Evolutionary conservation across 768 basidiomycete species (phyloP).

Genomic region (Tricholoma flavovirens): DNA sequence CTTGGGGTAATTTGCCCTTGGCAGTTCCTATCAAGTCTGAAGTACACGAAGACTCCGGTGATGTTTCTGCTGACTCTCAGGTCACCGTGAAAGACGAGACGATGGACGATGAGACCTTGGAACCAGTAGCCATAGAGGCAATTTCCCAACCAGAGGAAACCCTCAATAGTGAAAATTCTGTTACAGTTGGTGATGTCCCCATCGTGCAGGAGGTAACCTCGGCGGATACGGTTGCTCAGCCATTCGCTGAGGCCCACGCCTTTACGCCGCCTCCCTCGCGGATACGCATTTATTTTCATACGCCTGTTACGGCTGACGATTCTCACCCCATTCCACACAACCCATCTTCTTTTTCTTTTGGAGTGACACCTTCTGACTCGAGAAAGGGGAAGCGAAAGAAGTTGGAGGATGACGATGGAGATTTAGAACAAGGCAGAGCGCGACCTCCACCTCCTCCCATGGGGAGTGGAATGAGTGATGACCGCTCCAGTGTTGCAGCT

Average conservation of each 20-base stretch:
- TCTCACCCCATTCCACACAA: slow-evolving; percentile 66
- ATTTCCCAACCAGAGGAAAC: slow-evolving; percentile 8
- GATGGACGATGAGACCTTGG: slow-evolving; percentile 21
- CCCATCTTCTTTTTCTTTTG: slow-evolving; percentile 44
- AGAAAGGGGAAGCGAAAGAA: slow-evolving; percentile 87
- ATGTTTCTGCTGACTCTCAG: slow-evolving; percentile 24
- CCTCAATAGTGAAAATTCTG: slow-evolving; percentile 23
- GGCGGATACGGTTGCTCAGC: slow-evolving; percentile 23
- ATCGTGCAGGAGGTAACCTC: slow-evolving; percentile 19
- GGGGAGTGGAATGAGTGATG: slow-evolving; percentile 41
- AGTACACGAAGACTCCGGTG: slow-evolving; percentile 26
- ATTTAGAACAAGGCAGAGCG: slow-evolving; percentile 65
- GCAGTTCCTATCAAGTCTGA: slow-evolving; percentile 26
- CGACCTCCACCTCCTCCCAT: slow-evolving; percentile 58
- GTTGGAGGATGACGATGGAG: slow-evolving; percentile 82
- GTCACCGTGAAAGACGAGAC: slow-evolving; percentile 27
- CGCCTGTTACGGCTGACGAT: slow-evolving; percentile 79
- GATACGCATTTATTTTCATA: slow-evolving; percentile 90
- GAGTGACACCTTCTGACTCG: slow-evolving; percentile 46
- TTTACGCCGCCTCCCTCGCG: slow-evolving; percentile 63
- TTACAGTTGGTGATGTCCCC: slow-evolving; percentile 18
- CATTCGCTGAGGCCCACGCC: slow-evolving; percentile 26
- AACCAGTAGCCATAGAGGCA: slow-evolving; percentile 15
- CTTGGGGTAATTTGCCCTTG: slow-evolving; percentile 66
- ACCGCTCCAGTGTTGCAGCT: slow-evolving; percentile 50